These are phyloP conservation scores for Euphorbia corollata DNA, from an alignment of 441 rosid species.

Conservation along the genomic window DNA sequence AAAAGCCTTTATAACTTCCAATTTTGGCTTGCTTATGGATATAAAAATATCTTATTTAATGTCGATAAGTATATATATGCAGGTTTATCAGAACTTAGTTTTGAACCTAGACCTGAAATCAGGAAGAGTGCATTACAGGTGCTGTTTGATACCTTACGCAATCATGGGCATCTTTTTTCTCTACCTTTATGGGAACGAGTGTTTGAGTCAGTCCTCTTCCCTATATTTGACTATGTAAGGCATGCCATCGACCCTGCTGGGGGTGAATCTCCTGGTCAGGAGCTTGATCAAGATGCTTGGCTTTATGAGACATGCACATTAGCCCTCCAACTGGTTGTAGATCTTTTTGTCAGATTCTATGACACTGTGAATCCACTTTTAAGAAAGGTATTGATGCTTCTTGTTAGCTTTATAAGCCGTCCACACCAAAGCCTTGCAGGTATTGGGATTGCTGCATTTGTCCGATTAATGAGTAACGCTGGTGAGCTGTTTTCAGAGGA, in stretches of 20 bases:
- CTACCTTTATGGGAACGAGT: slow-evolving; percentile 87
- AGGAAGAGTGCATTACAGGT: slow-evolving; percentile 96
- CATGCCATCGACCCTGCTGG: slow-evolving; percentile 99
- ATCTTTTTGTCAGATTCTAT: slow-evolving; percentile 95
- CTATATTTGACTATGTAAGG: slow-evolving; percentile 95
- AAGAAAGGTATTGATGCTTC: slow-evolving; percentile 73
- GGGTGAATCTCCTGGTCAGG: slow-evolving; percentile 59
- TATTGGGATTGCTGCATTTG: slow-evolving; percentile 98
- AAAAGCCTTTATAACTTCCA: slow-evolving; percentile 1
- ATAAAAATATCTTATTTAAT: slow-evolving; percentile 1
- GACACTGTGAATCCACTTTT: slow-evolving; percentile 90
- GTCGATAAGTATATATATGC: slow-evolving; percentile 24
- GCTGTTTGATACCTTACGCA: slow-evolving; percentile 84
- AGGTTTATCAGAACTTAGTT: slow-evolving; percentile 99
- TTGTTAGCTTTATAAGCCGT: slow-evolving; percentile 89
- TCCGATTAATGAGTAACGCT: slow-evolving; percentile 95
- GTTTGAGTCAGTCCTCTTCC: slow-evolving; percentile 91
- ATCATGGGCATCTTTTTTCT: slow-evolving; percentile 94
- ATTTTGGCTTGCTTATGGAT: neutral
- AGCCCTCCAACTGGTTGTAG: slow-evolving; percentile 97
- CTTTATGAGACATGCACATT: slow-evolving; percentile 98
- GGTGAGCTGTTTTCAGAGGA: slow-evolving; percentile 87
- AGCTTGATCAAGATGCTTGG: slow-evolving; percentile 97
- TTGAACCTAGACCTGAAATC: slow-evolving; percentile 98
- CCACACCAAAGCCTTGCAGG: slow-evolving; percentile 99